Base-by-base conservation (phyloP, 2,329 filamentous ascomycete species). In the Pleoardoris graminearum region DNA sequence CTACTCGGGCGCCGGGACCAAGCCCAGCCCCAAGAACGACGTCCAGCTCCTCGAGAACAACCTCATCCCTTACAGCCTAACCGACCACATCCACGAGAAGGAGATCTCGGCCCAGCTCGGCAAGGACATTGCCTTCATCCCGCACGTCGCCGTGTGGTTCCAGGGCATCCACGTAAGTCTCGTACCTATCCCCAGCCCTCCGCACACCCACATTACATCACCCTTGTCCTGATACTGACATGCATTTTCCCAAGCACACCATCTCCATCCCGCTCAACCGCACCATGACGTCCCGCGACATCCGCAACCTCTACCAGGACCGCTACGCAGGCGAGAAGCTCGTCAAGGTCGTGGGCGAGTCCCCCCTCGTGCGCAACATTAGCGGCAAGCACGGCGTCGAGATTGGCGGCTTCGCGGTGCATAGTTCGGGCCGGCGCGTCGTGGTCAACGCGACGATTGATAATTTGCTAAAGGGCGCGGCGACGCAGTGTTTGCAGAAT, bases 111-210 rank as follows among this genome's bases (percentile, higher is more conserved):
- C 78, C 47, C 91, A 96, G 70, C 83, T 97, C 10, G 89, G 87
- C 43, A 81, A 79, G 12, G 77, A 83, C 16, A 86, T 96, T 10
- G 89, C 87, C 5, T 99, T 99, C 71, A 88, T 94, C 52, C 94
- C 94, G 6, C 94, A 97, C 73, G 92, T 96, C 21, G 90, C 91
- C n/a, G 85, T 88, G 12, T 97, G 91, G 93, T 97, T 97, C 83
- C 88, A 95, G 70, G 93, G 93, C 59, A 97, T 97, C 63, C 86
- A 90, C 70, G 79, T 81, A 76, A 73, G 70, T 69, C 22, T n/a
- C n/a, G n/a, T n/a, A n/a, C n/a, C n/a, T n/a, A n/a, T n/a, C n/a
- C n/a, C n/a, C n/a, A n/a, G n/a, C n/a, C n/a, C n/a, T n/a, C n/a
- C n/a, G n/a, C n/a, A n/a, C n/a, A n/a, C n/a, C n/a, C n/a, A n/a